A percentile compares a stretch with the other conserved stretches of the same genome.
phyloP scores from a whole-genome alignment of 768 basidiomycete genomes.

The Tephrocybe rancida region DNA sequence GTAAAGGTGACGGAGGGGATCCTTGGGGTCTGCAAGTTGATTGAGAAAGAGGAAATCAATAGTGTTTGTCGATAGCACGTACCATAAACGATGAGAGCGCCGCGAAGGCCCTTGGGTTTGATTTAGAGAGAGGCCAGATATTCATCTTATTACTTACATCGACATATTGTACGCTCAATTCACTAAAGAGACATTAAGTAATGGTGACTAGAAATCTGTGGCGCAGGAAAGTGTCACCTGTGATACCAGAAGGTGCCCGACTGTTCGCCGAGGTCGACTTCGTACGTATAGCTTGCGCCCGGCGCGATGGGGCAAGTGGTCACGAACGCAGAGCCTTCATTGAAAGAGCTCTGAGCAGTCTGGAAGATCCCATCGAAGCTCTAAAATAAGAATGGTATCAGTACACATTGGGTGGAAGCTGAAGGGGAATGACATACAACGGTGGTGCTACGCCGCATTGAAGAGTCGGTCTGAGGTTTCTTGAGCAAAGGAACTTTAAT shows the following conservation, averaged over 20 bases:
- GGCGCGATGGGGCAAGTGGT: conserved; percentile 46
- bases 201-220: not conserved
- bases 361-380: conserved; percentile 32
- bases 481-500: no score
- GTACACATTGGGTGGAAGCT: not conserved
- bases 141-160: conserved; percentile 15
- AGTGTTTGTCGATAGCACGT: not conserved
- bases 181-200: not conserved
- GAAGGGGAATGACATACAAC: conserved; percentile 19
- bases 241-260: conserved; percentile 37
- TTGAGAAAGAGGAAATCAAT: not conserved
- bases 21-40: conserved; percentile 8
- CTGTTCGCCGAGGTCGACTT: conserved; percentile 25
- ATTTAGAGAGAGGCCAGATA: not conserved
- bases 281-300: conserved; percentile 25
- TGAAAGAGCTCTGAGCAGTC: conserved; percentile 20
- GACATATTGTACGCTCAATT: conserved; percentile 23
- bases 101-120: conserved; percentile 20
- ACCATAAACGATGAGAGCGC: conserved; percentile 30
- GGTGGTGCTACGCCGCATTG: conserved; percentile 31
- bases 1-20: conserved; percentile 18
- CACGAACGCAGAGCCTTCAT: conserved; percentile 41
- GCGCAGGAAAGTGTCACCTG: conserved; percentile 5
- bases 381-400: conserved; percentile 1
- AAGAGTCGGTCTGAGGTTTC: conserved; percentile 32